Percentiles rank a stretch among this genome's conserved stretches.
Evolutionary conservation across 352 stramenopile genomes (phyloP).

Genomic region (Phytophthora europaea): DNA sequence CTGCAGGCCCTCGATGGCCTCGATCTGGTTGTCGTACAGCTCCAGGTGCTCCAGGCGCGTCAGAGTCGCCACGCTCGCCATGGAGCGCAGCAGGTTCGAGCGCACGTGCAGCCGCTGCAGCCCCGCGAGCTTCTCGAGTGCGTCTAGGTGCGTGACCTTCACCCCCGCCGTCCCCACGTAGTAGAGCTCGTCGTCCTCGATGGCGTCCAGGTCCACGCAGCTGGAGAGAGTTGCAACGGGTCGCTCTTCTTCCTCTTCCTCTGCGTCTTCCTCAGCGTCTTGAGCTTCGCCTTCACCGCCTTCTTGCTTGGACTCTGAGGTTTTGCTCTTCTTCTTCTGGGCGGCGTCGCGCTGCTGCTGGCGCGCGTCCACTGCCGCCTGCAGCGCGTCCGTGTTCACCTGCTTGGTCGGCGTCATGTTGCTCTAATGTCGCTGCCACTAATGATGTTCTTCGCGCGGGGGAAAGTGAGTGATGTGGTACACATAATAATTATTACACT

Average conservation of each 20-base stretch:
- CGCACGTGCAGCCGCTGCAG: conserved; percentile 79
- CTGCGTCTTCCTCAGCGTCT: background rate
- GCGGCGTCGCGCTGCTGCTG: conserved; percentile 21
- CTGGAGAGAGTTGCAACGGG: conserved; percentile 65
- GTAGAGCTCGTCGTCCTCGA: conserved; percentile 84
- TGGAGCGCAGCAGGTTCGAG: conserved; percentile 85
- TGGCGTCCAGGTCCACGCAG: conserved; percentile 68
- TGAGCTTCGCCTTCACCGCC: background rate
- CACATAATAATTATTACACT: background rate
- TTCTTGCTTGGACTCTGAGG: background rate
- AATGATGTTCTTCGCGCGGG: background rate
- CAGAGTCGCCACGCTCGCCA: conserved; percentile 75
- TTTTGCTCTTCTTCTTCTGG: background rate
- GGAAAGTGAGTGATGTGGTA: background rate
- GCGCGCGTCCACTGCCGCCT: conserved; percentile 43
- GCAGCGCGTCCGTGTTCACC: conserved; percentile 51
- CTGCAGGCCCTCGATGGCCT: conserved; percentile 79
- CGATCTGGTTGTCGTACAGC: conserved; percentile 99
- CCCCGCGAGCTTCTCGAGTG: conserved; percentile 57
- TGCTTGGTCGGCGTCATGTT: conserved; percentile 21
- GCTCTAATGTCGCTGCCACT: background rate
- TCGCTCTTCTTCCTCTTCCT: conserved; percentile 41
- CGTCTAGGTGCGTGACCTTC: conserved; percentile 80
- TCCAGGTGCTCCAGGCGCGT: conserved; percentile 93
- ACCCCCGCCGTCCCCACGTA: conserved; percentile 85